phyloP scores from a whole-genome alignment of 805 yeast species.

The Candida schatavii region DNA sequence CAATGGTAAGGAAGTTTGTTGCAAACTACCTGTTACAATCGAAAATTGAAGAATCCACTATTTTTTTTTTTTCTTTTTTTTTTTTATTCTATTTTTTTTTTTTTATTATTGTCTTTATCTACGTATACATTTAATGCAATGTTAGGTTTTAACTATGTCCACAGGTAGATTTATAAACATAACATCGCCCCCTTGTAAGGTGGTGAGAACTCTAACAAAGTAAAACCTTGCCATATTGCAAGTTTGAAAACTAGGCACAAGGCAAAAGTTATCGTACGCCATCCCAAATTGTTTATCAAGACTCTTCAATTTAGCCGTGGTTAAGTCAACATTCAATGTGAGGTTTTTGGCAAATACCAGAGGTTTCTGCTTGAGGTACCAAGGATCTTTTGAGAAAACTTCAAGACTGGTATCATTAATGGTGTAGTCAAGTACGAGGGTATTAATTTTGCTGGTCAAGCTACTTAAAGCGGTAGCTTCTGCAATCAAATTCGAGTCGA shows the following conservation, averaged over 20 bases:
- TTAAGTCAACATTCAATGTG: slow-evolving; percentile 14
- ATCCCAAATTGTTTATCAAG: slow-evolving; percentile 9
- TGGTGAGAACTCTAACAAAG: slow-evolving; percentile 21
- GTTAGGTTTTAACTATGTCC: slow-evolving; percentile 1
- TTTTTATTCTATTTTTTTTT: background rate
- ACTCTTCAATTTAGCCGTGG: slow-evolving; percentile 13
- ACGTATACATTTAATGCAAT: background rate
- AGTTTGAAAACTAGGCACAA: slow-evolving; percentile 39
- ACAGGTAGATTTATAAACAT: slow-evolving; percentile 30
- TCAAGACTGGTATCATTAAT: background rate
- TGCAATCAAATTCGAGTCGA: slow-evolving; percentile 27
- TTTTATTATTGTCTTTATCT: background rate
- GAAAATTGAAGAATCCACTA: slow-evolving; percentile 10
- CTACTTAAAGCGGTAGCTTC: slow-evolving; percentile 29
- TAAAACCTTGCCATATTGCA: slow-evolving; percentile 32
- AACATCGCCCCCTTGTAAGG: slow-evolving; percentile 18
- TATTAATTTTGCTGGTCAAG: slow-evolving; percentile 17
- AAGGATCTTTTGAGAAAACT: background rate
- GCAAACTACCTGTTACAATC: slow-evolving; percentile 37
- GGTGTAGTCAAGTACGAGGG: background rate
- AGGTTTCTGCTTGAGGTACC: background rate
- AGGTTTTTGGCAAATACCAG: slow-evolving; percentile 13
- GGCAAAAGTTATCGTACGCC: slow-evolving; percentile 23
- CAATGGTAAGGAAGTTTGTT: slow-evolving; percentile 27
- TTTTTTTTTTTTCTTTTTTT: background rate